phyloP scores from a whole-genome alignment of 148 eudicot genomes.

The Diospyros kaki region DNA sequence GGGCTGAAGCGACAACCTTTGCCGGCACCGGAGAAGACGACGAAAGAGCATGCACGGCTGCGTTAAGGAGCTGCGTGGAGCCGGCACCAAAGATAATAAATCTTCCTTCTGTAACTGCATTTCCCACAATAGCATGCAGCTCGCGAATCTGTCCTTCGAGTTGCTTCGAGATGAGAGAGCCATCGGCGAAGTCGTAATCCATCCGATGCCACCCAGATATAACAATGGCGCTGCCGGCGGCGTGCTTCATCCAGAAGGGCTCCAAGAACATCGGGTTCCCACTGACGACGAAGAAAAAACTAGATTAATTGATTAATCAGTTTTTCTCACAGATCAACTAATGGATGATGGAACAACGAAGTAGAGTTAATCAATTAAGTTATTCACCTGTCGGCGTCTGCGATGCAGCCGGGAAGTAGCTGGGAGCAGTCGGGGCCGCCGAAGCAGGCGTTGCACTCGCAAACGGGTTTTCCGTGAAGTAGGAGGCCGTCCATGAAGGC shows the following conservation, averaged over 20 bases:
- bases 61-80: conserved; percentile 40
- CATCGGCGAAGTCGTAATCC: conserved; percentile 19
- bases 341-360: no score
- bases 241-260: conserved; percentile 38
- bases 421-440: conserved; percentile 12
- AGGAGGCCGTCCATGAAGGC: conserved; percentile 15
- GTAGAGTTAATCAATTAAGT: no score
- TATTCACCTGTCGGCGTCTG: conserved; percentile 9
- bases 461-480: conserved; percentile 11
- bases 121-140: conserved; percentile 28
- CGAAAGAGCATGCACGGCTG: conserved; percentile 45
- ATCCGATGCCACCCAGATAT: conserved; percentile 48
- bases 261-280: conserved; percentile 39
- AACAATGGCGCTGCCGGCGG: conserved; percentile 27
- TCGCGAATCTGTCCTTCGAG: conserved; percentile 26
- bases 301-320: no score
- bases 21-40: conserved; percentile 13
- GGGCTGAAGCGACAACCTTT: conserved; percentile 26
- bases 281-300: conserved; percentile 9
- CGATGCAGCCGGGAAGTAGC: not conserved
- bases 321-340: no score
- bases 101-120: conserved; percentile 32
- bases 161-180: conserved; percentile 14
- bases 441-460: conserved; percentile 15
- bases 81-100: conserved; percentile 40